Evolutionary conservation across 257 asterid genomes (phyloP), one percentile per base, ranked within the genome.

Genomic region (Solanum tacnaense): DNA sequence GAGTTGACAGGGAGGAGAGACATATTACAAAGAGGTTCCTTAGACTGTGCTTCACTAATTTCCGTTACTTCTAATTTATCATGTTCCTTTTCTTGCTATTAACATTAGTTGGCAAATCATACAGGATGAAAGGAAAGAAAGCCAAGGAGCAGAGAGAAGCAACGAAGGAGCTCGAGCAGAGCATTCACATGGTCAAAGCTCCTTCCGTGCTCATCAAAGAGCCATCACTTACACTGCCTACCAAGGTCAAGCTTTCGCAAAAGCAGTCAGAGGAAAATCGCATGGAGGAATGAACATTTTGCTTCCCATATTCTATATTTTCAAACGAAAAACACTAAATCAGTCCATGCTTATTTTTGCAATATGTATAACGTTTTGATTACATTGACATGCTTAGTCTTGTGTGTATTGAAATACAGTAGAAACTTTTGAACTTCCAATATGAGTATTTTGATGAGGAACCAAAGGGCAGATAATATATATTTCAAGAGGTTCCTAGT

Each of bases 41-140:
- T 46, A 46, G 18, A 46, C 56, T 0, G 56, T 13, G 56, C 56
- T 46, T 46, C 56, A 13, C 56, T 46, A 46, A 46, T 46, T 52
- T 41, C 52, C 9, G 3, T 81, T 41, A 13, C 29, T 36, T 32
- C 31, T 60, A 52, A 38, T 38, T 38, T 38, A 38, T 38, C 44
- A 38, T 9, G 3, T 39, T 9, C 46, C 13, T 39, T 39, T 39
- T 58, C 81, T 38, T 84, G 76, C 79, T 7, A 35, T 6, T 35
- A 84, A 86, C 21, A 38, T 86, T 20, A 74, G 74, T 86, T 86
- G 79, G 13, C 31, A 89, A 91, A 52, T 36, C 98, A 93, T 92
- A 58, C 97, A 96, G 98, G 90, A 88, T 92, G 94, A 92, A 88
- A 88, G 93, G 94, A 44, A 94, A 94, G 93, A 92, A 90, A 89